Conservation (phyloP, 768 basidiomycete species). For the Trametes villosa region DNA sequence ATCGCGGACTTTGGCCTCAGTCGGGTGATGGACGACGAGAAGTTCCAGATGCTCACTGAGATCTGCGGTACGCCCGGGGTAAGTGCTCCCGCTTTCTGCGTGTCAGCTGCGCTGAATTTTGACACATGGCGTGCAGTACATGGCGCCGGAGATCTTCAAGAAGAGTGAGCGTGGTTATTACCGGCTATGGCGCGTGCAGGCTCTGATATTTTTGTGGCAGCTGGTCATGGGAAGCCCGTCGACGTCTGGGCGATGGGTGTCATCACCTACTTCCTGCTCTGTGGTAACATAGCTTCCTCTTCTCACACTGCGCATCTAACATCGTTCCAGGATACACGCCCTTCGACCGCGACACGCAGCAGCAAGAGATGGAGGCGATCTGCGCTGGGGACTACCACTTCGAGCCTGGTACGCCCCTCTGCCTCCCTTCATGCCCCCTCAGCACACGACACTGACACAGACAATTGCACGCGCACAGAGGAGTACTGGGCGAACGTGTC, state of each 20-base stretch:
- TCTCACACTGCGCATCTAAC: not conserved
- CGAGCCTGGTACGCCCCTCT: conserved; percentile 54
- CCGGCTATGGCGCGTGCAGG: not conserved
- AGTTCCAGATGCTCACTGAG: conserved; percentile 86
- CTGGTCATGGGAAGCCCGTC: conserved; percentile 93
- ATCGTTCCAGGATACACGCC: conserved; percentile 82
- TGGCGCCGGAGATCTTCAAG: conserved; percentile 96
- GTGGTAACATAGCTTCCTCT: conserved; percentile 41
- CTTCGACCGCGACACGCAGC: conserved; percentile 89
- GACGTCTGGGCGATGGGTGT: conserved; percentile 99
- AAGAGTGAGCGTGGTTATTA: conserved; percentile 62
- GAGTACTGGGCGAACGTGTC: conserved; percentile 92
- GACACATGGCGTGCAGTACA: conserved; percentile 59
- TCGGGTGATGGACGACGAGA: conserved; percentile 89
- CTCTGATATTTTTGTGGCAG: conserved; percentile 38
- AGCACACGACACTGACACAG: not conserved
- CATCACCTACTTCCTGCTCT: conserved; percentile 95
- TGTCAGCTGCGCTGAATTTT: not conserved
- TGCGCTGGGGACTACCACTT: conserved; percentile 92
- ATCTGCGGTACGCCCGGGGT: conserved; percentile 94
- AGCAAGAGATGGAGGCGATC: conserved; percentile 95
- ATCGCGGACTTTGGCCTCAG: conserved; percentile 96
- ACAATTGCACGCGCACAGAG: conserved; percentile 38
- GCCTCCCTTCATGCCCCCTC: not conserved
- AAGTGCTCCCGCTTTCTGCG: conserved; percentile 31